These are phyloP conservation scores for Leptographium flavum DNA, from an alignment of 2,329 filamentous ascomycete species.

Conservation along the genomic window DNA sequence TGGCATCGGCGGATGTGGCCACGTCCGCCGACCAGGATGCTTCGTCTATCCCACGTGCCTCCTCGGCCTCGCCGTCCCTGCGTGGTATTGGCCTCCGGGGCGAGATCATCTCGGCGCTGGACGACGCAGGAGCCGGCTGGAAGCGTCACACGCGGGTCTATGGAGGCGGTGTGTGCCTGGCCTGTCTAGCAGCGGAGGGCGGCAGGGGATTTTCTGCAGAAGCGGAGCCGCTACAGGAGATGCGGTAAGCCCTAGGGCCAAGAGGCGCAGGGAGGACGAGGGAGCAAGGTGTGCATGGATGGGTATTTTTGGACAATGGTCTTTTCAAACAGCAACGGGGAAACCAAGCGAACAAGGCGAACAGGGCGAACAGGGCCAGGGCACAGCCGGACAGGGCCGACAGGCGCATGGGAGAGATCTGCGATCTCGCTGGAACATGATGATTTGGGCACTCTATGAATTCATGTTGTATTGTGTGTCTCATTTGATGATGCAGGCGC, in stretches of 20 bases:
- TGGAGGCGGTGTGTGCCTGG: conserved; percentile 41
- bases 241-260: not conserved
- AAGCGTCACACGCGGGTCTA: conserved; percentile 45
- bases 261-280: not conserved
- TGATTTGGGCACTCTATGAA: too few species aligned
- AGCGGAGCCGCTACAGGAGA: conserved; percentile 27
- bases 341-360: too few species aligned
- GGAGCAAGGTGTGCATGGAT: too few species aligned
- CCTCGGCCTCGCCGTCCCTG: not conserved
- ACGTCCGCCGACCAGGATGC: not conserved
- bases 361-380: not conserved
- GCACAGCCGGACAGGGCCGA: not conserved
- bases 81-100: conserved; percentile 29
- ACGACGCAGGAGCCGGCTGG: conserved; percentile 34
- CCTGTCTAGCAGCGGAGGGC: conserved; percentile 35
- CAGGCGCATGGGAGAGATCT: not conserved
- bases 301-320: too few species aligned
- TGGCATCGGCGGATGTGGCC: not conserved
- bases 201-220: conserved; percentile 31
- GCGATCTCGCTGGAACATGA: not conserved
- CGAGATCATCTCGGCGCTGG: conserved; percentile 34
- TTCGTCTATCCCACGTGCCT: too few species aligned
- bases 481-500: too few species aligned
- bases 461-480: not conserved
- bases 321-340: too few species aligned